A percentile compares a stretch with the other conserved stretches of the same genome.
Evolutionary conservation across 495 filamentous ascomycete genomes (phyloP).

Genomic region (Penicillium lagena): DNA sequence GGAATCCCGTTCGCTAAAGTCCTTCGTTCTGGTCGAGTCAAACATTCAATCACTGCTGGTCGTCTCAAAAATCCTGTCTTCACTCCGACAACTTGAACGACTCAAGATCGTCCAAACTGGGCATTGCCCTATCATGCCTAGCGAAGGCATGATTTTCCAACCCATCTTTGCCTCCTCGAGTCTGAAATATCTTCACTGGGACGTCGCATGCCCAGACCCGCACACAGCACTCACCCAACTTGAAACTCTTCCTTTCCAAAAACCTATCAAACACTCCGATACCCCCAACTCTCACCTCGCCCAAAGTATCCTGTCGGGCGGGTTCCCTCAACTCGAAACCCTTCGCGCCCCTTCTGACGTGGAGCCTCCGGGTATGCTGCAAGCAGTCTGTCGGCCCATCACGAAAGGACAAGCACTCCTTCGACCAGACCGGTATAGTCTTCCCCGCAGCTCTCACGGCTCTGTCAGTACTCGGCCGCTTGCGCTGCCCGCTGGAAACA

Average conservation of each 20-base stretch:
- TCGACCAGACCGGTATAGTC: conserved; percentile 42
- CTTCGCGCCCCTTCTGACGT: conserved; percentile 71
- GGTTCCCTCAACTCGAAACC: conserved; percentile 63
- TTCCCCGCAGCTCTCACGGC: conserved; percentile 42
- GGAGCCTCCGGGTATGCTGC: conserved; percentile 58
- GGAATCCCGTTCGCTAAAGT: conserved; percentile 48
- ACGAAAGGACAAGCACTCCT: conserved; percentile 39
- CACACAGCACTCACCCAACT: conserved; percentile 33
- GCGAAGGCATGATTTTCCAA: conserved; percentile 54
- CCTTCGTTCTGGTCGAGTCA: conserved; percentile 59
- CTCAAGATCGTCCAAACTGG: conserved; percentile 67
- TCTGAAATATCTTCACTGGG: conserved; percentile 74
- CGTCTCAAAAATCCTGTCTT: conserved; percentile 69
- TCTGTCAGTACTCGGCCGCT: conserved; percentile 36
- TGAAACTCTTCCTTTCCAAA: conserved; percentile 33
- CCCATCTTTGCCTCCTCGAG: conserved; percentile 64
- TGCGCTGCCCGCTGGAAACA: conserved; percentile 39
- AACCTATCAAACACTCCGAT: conserved; percentile 26
- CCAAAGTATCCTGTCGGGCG: conserved; percentile 57
- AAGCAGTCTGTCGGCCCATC: conserved; percentile 61
- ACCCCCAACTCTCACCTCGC: conserved; percentile 67
- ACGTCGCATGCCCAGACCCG: conserved; percentile 52
- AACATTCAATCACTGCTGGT: conserved; percentile 59
- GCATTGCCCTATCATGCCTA: conserved; percentile 50
- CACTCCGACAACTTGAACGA: conserved; percentile 52